Base-by-base conservation (phyloP, 192 early-diverging fungal species). In the Coemansia sp. region DNA sequence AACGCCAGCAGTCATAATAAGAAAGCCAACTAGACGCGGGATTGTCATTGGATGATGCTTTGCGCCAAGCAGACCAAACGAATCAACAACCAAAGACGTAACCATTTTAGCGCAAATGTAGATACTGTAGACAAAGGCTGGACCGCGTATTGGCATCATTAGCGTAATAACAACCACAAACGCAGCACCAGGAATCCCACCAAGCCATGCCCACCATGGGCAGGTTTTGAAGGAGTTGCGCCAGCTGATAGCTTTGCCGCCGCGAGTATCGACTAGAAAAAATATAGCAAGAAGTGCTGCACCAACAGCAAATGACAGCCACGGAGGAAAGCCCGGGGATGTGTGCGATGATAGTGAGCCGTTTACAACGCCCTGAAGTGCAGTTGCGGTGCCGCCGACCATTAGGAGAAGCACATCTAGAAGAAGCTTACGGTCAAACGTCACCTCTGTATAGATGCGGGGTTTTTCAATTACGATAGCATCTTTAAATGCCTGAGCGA, bases 91-190 rank as follows among this genome's bases (percentile, higher is more conserved):
- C 11, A 52, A 21, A 11, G 50, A 52, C n/a, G 50, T 52, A 11
- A 52, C 50, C 50, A 52, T 52, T 19, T 52, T 52, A 11, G 50
- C 50, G 23, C 50, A 52, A 52, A 52, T 52, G 23, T 52, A 52
- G 12, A 52, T 52, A 10, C 50, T 52, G 50, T 52, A 52, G 23
- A 52, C 50, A 19, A 52, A 52, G 3, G 50, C 50, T 19, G 50
- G 50, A 4, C 50, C 50, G 3, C 50, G 50, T 4, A 52, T 52
- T 11, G 50, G 50, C 50, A 52, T 52, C 50, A 52, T 52, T 10
- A 52, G 23, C 9, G 50, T 52, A 52, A 52, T 52, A 19, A 52
- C 17, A 25, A 52, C 50, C 22, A 52, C 50, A 19, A 52, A 52
- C 7, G 50, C 50, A 3, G 50, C 50, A 52, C 50, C 50, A 19